Conservation (phyloP, 176 grass and related monocot genomes). For the Raddia distichophylla region DNA sequence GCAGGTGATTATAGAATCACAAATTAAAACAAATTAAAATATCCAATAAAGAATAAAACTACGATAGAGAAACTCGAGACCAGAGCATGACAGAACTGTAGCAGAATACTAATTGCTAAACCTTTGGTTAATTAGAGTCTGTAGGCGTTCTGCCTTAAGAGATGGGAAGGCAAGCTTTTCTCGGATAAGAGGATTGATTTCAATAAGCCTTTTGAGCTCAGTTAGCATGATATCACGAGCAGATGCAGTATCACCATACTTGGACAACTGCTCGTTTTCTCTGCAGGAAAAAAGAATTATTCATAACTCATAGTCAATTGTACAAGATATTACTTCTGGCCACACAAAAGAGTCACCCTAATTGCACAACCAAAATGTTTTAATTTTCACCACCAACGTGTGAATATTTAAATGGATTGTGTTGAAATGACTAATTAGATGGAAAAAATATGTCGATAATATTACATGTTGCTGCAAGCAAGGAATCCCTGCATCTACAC, state of each 20-base stretch:
- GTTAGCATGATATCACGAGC: conserved; percentile 87
- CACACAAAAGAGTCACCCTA: too few relatives aligned
- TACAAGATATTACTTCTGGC: too few relatives aligned
- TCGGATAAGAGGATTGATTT: conserved; percentile 89
- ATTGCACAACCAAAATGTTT: too few relatives aligned
- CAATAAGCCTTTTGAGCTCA: conserved; percentile 91
- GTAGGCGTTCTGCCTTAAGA: conserved; percentile 78
- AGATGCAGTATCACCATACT: conserved; percentile 91
- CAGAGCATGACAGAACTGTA: background rate
- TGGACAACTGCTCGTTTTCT: conserved; percentile 94
- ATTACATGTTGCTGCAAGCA: too few relatives aligned
- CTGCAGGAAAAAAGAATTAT: conserved; percentile 44
- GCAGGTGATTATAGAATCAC: background rate
- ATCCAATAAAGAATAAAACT: too few relatives aligned
- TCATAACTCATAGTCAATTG: background rate
- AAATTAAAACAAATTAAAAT: background rate
- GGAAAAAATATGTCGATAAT: too few relatives aligned
- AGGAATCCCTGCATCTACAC: too few relatives aligned
- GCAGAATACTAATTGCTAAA: conserved; percentile 31
- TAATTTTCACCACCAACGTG: too few relatives aligned
- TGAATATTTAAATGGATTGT: too few relatives aligned
- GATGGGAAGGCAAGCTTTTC: conserved; percentile 89
- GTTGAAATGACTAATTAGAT: too few relatives aligned
- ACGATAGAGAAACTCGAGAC: too few relatives aligned
- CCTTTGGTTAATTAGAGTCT: conserved; percentile 98